Evolutionary conservation across 805 yeast species (phyloP).

Genomic region (Metschnikowia aberdeeniae): DNA sequence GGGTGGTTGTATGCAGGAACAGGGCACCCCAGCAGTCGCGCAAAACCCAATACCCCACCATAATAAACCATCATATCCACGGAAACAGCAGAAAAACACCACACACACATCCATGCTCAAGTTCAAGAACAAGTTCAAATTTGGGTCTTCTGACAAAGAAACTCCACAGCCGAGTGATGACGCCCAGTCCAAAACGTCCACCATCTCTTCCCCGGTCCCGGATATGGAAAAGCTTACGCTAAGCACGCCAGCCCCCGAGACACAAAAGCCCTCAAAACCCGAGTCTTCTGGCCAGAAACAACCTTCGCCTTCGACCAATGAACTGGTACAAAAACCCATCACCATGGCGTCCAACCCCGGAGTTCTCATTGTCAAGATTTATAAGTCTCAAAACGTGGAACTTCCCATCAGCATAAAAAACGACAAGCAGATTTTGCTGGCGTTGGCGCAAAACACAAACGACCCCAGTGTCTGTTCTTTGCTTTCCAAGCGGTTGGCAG

Average conservation of each 20-base stretch:
- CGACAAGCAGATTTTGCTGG: constrained; percentile 59
- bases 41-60: not conserved
- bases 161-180: constrained; percentile 3
- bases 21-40: not conserved
- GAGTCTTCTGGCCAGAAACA: constrained; percentile 5
- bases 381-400: constrained; percentile 60
- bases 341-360: constrained; percentile 49
- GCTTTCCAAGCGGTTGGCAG: constrained; percentile 12
- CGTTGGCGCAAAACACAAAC: constrained; percentile 53
- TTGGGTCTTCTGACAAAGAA: constrained; percentile 20
- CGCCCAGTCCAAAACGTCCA: not conserved
- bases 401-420: constrained; percentile 70
- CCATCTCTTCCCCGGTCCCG: constrained; percentile 1
- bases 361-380: constrained; percentile 70
- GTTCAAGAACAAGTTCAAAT: constrained; percentile 30
- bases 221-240: constrained; percentile 6
- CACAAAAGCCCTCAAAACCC: constrained; percentile 8
- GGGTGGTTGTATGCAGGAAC: too few relatives aligned
- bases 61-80: not conserved
- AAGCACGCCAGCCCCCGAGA: constrained; percentile 11
- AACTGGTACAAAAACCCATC: constrained; percentile 4
- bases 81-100: too few relatives aligned
- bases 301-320: constrained; percentile 7
- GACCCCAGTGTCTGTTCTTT: constrained; percentile 20
- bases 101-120: constrained; percentile 21